Conservation (phyloP, 192 early-diverging fungal genomes). For the Ramicandelaber brevisporus region DNA sequence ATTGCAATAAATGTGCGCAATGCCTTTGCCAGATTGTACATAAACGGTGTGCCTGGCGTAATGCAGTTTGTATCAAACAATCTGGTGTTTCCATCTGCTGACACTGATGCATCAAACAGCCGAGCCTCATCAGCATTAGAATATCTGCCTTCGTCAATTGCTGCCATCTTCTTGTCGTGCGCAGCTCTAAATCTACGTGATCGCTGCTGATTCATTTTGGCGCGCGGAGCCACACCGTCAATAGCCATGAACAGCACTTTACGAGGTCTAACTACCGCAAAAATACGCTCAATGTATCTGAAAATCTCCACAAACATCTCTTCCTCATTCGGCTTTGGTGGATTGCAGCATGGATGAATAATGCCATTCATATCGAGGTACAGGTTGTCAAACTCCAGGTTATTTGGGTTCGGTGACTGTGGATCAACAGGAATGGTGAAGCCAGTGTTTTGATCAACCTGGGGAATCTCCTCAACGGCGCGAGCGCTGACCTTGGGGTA, state of each 20-base stretch:
- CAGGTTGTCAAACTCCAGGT: constrained; percentile 78
- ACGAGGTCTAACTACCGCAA: constrained; percentile 75
- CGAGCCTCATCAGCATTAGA: constrained; percentile 9
- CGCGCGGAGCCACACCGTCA: constrained; percentile 94
- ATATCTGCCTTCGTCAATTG: constrained; percentile 10
- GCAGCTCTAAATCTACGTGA: constrained; percentile 89
- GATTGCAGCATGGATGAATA: constrained; percentile 68
- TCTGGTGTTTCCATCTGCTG: constrained; percentile 24
- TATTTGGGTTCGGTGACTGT: constrained; percentile 73
- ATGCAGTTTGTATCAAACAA: constrained; percentile 95
- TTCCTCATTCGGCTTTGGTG: constrained; percentile 42
- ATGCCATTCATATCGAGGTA: constrained; percentile 99
- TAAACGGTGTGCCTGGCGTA: constrained; percentile 94
- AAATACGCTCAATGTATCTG: constrained; percentile 85
- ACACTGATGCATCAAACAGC: constrained; percentile 4
- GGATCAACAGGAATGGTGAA: constrained; percentile 59
- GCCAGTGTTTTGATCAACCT: constrained; percentile 25
- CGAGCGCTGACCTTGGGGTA: constrained; percentile 40
- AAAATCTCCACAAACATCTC: constrained; percentile 94
- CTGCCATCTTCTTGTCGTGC: constrained; percentile 37
- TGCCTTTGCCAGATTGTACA: constrained; percentile 66
- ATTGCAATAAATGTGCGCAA: constrained; percentile 71
- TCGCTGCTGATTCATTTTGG: constrained; percentile 99
- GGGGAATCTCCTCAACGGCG: constrained; percentile 47
- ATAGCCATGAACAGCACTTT: constrained; percentile 96